phyloP scores from a whole-genome alignment of 108 stramenopile species.

The Stephanodiscus triporus region DNA sequence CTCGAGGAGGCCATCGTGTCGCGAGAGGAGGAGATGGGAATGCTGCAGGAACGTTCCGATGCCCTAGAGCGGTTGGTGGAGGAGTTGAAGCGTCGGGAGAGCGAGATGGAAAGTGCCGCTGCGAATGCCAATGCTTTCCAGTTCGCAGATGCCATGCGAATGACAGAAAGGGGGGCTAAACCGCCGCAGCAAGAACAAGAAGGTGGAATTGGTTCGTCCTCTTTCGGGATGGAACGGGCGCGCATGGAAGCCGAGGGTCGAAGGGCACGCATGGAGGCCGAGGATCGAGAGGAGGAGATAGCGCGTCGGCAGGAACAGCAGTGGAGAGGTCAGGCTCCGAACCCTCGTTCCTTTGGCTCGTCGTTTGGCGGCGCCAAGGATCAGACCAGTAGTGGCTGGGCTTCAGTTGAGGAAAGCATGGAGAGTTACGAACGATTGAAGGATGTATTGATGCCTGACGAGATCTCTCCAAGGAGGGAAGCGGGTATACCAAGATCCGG shows the following conservation, averaged over 20 bases:
- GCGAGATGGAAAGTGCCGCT: conserved; percentile 1
- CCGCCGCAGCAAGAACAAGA: conserved; percentile 9
- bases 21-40: conserved; percentile 39
- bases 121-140: conserved; percentile 4
- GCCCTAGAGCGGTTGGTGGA: conserved; percentile 31
- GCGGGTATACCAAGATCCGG: conserved; percentile 9
- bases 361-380: conserved; percentile 8
- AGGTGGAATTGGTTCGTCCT: not conserved
- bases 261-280: not conserved
- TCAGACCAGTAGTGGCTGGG: not conserved
- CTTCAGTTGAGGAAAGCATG: conserved; percentile 7
- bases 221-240: conserved; percentile 15
- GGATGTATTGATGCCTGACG: conserved; percentile 29
- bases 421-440: conserved; percentile 26
- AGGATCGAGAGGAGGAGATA: conserved; percentile 4
- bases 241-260: not conserved
- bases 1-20: conserved; percentile 36
- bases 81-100: conserved; percentile 26
- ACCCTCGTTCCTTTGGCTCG: conserved; percentile 8
- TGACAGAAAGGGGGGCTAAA: conserved; percentile 12
- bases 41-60: conserved; percentile 29
- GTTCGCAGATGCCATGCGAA: conserved; percentile 20
- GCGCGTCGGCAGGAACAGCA: conserved; percentile 4
- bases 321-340: not conserved
- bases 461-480: conserved; percentile 15